Evolutionary conservation across 306 rosid species (phyloP), one percentile per base, ranked within the genome.

Genomic region (Quercus agrifolia): DNA sequence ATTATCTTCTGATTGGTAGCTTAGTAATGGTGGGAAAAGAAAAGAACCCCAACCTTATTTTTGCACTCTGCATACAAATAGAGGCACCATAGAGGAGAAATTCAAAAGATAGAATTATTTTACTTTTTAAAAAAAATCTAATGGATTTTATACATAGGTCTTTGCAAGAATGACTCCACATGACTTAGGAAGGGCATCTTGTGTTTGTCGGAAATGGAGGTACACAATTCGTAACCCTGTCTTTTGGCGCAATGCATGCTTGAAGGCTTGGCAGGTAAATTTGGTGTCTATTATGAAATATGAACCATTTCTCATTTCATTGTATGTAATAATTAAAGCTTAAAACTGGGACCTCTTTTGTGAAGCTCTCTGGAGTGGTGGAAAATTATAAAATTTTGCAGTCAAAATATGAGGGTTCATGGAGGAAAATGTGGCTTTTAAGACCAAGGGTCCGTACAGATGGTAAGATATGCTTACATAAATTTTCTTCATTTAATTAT

Each of bases 201-300:
- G 98, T 70, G 98, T 95, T 14, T 95, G 99, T 83, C 93, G 97
- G 64, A 95, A 95, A 83, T 95, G 99, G 99, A 85, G 90, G 86
- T 91, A 92, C 72, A 95, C 96, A 25, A 85, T 95, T 62, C 97
- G 96, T 51, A 95, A 92, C 76, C 98, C 99, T 87, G 91, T 85
- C 55, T 91, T 91, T 83, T 95, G 98, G 99, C 96, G 98, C 83
- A 85, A 62, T 79, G 94, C 98, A 46, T 95, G 98, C 88, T 85
- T 95, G 78, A 95, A 92, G 92, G 99, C 93, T 81, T 95, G 99
- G 99, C 99, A 92, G 99, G 99, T 95, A 91, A 82, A 74, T 57
- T 70, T 81, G 55, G 61, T 76, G 20, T 75, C 63, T 62, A 79
- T 59, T 76, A 81, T 30, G 68, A 33, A 27, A 11, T 35, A 49